A percentile compares a stretch with the other conserved stretches of the same genome.
Evolutionary conservation across 108 stramenopile species (phyloP).

Genomic region (Fragilariopsis cylindrus): DNA sequence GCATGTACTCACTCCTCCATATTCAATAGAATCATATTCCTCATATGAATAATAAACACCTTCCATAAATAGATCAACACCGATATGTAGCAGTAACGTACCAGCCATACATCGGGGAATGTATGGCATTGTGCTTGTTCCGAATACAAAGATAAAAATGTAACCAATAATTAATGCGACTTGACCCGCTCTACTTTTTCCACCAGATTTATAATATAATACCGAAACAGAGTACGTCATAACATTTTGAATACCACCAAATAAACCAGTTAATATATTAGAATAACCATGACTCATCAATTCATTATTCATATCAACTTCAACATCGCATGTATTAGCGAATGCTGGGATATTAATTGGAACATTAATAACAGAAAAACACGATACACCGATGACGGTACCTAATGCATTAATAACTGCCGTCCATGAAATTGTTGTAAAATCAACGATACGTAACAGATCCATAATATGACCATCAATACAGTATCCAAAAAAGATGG

Average conservation of each 20-base stretch:
- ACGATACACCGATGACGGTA: slow-evolving; percentile 56
- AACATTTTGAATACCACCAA: slow-evolving; percentile 80
- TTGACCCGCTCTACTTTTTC: slow-evolving; percentile 49
- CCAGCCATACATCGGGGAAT: slow-evolving; percentile 88
- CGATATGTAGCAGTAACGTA: slow-evolving; percentile 80
- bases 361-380: slow-evolving; percentile 76
- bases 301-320: slow-evolving; percentile 82
- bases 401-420: slow-evolving; percentile 61
- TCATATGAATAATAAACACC: slow-evolving; percentile 71
- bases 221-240: slow-evolving; percentile 72
- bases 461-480: slow-evolving; percentile 39
- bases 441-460: slow-evolving; percentile 40
- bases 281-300: slow-evolving; percentile 80
- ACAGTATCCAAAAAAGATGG: background rate
- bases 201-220: slow-evolving; percentile 76
- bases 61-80: slow-evolving; percentile 81
- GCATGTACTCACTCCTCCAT: slow-evolving; percentile 7
- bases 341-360: slow-evolving; percentile 83
- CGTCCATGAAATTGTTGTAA: slow-evolving; percentile 58
- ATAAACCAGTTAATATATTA: slow-evolving; percentile 63
- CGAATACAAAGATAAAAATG: slow-evolving; percentile 64
- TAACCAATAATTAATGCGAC: slow-evolving; percentile 41
- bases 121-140: slow-evolving; percentile 54
- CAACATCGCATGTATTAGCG: slow-evolving; percentile 56
- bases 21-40: slow-evolving; percentile 16